phyloP scores from a whole-genome alignment of 805 yeast species.

The Schizosaccharomyces japonicus region DNA sequence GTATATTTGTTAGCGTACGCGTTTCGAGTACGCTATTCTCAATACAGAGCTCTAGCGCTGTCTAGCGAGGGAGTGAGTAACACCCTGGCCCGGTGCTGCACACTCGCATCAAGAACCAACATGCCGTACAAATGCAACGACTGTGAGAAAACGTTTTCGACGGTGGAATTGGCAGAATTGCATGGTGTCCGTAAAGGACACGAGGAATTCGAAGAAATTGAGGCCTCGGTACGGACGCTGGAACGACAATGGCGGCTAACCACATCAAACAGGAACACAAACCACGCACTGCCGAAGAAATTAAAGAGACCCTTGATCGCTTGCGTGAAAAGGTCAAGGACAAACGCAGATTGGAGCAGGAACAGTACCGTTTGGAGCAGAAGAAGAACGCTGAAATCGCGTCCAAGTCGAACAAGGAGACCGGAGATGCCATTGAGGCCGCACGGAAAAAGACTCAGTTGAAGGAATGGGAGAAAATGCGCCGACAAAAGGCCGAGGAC shows the following conservation, averaged over 20 bases:
- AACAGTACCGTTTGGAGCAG: conserved; percentile 13
- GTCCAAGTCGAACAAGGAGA: conserved; percentile 14
- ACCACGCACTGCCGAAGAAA: conserved; percentile 9
- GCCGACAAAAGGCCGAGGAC: conserved; percentile 15
- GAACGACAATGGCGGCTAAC: neutral
- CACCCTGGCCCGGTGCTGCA: too few relatives aligned
- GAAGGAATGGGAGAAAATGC: conserved; percentile 15
- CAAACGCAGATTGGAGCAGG: conserved; percentile 15
- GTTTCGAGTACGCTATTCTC: too few relatives aligned
- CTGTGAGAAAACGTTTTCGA: neutral
- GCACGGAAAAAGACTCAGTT: conserved; percentile 15
- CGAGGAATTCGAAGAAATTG: neutral
- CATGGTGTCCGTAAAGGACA: neutral
- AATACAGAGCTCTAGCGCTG: too few relatives aligned
- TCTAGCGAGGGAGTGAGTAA: too few relatives aligned
- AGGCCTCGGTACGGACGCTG: neutral
- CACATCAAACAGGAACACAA: neutral
- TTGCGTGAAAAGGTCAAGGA: conserved; percentile 15
- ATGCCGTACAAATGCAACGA: neutral
- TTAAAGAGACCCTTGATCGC: conserved; percentile 14
- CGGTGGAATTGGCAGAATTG: neutral
- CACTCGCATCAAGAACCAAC: neutral
- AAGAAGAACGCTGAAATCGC: conserved; percentile 14
- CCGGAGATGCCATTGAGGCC: conserved; percentile 13
- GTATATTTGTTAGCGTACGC: too few relatives aligned